phyloP scores from a whole-genome alignment of 495 filamentous ascomycete species.

The Penicillium malachiteum region DNA sequence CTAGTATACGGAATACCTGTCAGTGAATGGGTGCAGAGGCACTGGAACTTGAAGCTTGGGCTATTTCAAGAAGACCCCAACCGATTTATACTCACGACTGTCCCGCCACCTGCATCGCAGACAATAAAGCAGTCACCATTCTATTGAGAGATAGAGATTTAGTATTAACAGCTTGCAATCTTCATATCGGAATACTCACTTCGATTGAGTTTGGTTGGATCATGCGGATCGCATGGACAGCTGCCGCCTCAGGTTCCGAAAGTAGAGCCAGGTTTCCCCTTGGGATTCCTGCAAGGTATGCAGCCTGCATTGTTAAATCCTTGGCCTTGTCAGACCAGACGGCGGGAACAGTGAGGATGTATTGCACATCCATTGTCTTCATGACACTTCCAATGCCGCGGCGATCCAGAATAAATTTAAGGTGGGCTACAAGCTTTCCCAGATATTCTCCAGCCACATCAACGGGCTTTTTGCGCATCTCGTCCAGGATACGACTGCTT shows the following conservation, averaged over 20 bases:
- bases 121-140: constrained; percentile 49
- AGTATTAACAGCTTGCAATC: background rate
- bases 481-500: constrained; percentile 13
- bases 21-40: too few relatives aligned
- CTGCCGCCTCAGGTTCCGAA: constrained; percentile 64
- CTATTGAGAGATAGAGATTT: constrained; percentile 18
- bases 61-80: too few relatives aligned
- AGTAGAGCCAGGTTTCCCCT: constrained; percentile 43
- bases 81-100: constrained; percentile 48
- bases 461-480: constrained; percentile 30
- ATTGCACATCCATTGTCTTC: constrained; percentile 26
- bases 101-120: constrained; percentile 61
- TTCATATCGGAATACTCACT: constrained; percentile 16
- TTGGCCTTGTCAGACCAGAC: constrained; percentile 56
- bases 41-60: too few relatives aligned
- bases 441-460: constrained; percentile 44
- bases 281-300: constrained; percentile 47
- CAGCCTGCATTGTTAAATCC: constrained; percentile 44
- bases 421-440: constrained; percentile 38
- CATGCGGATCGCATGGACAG: constrained; percentile 47
- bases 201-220: constrained; percentile 26
- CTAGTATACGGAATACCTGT: constrained; percentile 36
- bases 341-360: constrained; percentile 54
- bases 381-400: constrained; percentile 29
- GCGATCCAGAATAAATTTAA: constrained; percentile 16